Evolutionary conservation across 2,329 filamentous ascomycete genomes (phyloP), one percentile per base, ranked within the genome.

Genomic region (Pseudogymnoascus sp.): DNA sequence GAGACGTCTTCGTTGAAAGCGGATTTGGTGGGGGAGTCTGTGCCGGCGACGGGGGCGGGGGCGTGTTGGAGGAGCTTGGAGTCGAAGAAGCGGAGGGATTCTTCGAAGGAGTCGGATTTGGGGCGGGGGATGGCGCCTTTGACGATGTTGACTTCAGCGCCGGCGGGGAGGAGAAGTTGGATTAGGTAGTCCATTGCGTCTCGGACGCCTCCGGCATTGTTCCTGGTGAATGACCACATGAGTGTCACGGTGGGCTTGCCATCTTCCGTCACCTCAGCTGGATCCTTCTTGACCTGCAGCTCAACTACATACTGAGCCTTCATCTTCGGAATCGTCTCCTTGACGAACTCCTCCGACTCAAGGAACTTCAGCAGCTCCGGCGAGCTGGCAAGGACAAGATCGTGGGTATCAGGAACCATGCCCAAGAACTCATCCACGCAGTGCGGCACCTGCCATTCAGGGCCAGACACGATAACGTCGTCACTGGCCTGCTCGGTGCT

Each of bases 61-160:
- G 93, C 93, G 71, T 96, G 92, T 76, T 97, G 95, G 62, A 99
- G 84, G 54, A 99, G 83, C 78, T 97, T 97, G 1, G 93, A 97
- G 74, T 97, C 91, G 73, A 99, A 99, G 79, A 93, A 97, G 64
- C 93, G 93, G 62, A 97, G 82, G 6, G 93, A 96, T 71, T 99
- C 93, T 74, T 99, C 95, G 68, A 99, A 99, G 0, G 95, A 97
- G 75, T 99, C 95, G 0, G 95, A 97, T 79, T 97, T 97, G 67
- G 95, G 95, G n/a, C 95, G 89, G 18, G 93, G 92, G 68, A 97
- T 95, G n/a, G 91, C 88, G 62, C 95, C 95, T 75, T 96, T 96
- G 71, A 97, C 87, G 45, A 92, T 87, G 64, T 84, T 90, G 8
- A 88, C 84, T 71, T 97, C 91, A n/a, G 97, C 85, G n/a, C 90